Evolutionary conservation across 495 filamentous ascomycete genomes (phyloP).

Genomic region (Penicillium lagena): DNA sequence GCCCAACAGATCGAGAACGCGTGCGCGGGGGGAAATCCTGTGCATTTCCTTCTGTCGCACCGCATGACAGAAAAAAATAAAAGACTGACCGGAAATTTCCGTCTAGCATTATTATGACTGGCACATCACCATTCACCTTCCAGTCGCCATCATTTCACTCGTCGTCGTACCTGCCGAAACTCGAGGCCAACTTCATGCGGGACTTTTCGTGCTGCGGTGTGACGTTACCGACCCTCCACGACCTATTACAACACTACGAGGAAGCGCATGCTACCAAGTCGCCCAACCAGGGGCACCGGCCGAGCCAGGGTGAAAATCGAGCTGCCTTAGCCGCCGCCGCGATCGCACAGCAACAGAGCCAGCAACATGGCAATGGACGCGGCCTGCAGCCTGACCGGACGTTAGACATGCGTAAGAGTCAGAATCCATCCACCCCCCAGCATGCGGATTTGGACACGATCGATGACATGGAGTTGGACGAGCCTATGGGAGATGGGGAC

Average conservation of each 20-base stretch:
- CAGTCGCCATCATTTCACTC: slow-evolving; percentile 95
- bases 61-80: neutral
- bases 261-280: slow-evolving; percentile 75
- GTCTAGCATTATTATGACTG: slow-evolving; percentile 86
- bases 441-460: slow-evolving; percentile 74
- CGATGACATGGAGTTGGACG: slow-evolving; percentile 97
- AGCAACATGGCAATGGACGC: slow-evolving; percentile 40
- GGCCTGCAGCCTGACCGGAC: slow-evolving; percentile 35
- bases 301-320: slow-evolving; percentile 48
- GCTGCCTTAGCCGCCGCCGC: slow-evolving; percentile 51
- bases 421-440: slow-evolving; percentile 32
- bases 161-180: slow-evolving; percentile 93
- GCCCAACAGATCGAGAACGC: neutral
- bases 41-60: slow-evolving; percentile 15
- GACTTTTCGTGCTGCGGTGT: slow-evolving; percentile 92
- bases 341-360: slow-evolving; percentile 49
- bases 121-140: slow-evolving; percentile 85
- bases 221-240: slow-evolving; percentile 83
- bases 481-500: slow-evolving; percentile 61
- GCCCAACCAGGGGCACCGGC: slow-evolving; percentile 49
- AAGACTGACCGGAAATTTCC: slow-evolving; percentile 21
- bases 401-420: slow-evolving; percentile 37
- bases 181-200: slow-evolving; percentile 94
- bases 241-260: slow-evolving; percentile 94
- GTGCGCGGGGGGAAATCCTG: neutral